Percentiles rank a stretch among this genome's conserved stretches.
Conservation (phyloP, 2,329 filamentous ascomycete genomes). For the Penicillium hordei region DNA sequence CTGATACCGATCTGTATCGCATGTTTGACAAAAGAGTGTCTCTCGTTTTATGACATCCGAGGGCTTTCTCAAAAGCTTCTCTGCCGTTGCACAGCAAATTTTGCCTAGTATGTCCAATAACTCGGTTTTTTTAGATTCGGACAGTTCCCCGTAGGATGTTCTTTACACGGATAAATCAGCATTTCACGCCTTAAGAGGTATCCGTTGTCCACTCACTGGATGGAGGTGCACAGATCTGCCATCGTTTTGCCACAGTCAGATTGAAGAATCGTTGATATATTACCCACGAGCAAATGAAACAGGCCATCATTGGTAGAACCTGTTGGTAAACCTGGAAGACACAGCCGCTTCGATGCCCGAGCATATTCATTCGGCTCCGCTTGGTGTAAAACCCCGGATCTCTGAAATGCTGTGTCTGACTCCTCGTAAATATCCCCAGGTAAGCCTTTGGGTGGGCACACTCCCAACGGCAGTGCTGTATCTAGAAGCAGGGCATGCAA, state of each 20-base stretch:
- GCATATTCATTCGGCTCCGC: constrained; percentile 20
- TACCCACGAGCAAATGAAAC: constrained; percentile 36
- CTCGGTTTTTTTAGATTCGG: constrained; percentile 53
- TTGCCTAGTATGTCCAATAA: constrained; percentile 58
- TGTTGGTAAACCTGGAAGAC: constrained; percentile 36
- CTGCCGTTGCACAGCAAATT: constrained; percentile 57
- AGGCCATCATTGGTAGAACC: constrained; percentile 33
- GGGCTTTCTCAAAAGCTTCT: constrained; percentile 42
- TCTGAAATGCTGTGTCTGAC: constrained; percentile 9
- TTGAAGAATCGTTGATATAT: constrained; percentile 36
- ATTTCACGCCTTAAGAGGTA: background rate
- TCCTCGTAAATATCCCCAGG: background rate
- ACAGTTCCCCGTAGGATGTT: constrained; percentile 47
- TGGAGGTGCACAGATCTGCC: constrained; percentile 43
- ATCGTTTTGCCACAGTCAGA: constrained; percentile 36
- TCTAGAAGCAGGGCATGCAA: constrained; percentile 16
- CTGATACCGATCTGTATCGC: constrained; percentile 35
- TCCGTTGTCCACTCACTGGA: constrained; percentile 48
- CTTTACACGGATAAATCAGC: constrained; percentile 27
- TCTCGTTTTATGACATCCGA: constrained; percentile 25
- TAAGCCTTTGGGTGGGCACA: background rate
- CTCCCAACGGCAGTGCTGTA: background rate
- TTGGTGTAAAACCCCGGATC: constrained; percentile 6
- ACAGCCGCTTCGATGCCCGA: constrained; percentile 37
- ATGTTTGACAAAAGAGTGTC: constrained; percentile 37